A percentile compares a stretch with the other conserved stretches of the same genome.
These are phyloP conservation scores for Acorus gramineus DNA, from an alignment of 106 monocot species.

Conservation along the genomic window DNA sequence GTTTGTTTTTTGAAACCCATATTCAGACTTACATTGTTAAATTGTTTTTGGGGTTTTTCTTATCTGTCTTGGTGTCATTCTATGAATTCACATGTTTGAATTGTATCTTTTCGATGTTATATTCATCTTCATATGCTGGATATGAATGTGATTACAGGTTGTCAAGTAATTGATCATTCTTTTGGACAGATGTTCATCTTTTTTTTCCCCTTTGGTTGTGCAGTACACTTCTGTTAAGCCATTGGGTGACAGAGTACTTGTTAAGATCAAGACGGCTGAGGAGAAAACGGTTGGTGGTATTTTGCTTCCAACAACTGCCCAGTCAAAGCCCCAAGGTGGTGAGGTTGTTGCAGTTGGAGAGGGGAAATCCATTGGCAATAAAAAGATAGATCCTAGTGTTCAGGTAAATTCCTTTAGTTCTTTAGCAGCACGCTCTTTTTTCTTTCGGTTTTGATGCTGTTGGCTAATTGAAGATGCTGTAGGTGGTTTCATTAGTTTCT, in stretches of 20 bases:
- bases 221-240: slow-evolving; percentile 37
- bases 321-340: slow-evolving; percentile 42
- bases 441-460: background rate
- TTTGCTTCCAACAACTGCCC: slow-evolving; percentile 31
- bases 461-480: no score
- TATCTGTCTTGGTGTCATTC: no score
- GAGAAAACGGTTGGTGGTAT: slow-evolving; percentile 38
- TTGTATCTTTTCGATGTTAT: no score
- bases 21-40: no score
- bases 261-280: slow-evolving; percentile 31
- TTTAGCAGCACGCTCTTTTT: background rate
- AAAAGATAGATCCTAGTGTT: slow-evolving; percentile 19
- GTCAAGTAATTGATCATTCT: no score
- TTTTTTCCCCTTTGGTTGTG: background rate
- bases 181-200: no score
- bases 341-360: slow-evolving; percentile 38
- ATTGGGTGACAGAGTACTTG: slow-evolving; percentile 33
- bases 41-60: no score
- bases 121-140: no score
- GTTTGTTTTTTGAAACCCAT: no score
- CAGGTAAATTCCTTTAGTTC: slow-evolving; percentile 9
- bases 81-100: no score
- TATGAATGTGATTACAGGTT: no score
- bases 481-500: no score
- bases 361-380: slow-evolving; percentile 24